Evolutionary conservation across 2,329 filamentous ascomycete species (phyloP).

Genomic region (Trichoderma arundinaceum): DNA sequence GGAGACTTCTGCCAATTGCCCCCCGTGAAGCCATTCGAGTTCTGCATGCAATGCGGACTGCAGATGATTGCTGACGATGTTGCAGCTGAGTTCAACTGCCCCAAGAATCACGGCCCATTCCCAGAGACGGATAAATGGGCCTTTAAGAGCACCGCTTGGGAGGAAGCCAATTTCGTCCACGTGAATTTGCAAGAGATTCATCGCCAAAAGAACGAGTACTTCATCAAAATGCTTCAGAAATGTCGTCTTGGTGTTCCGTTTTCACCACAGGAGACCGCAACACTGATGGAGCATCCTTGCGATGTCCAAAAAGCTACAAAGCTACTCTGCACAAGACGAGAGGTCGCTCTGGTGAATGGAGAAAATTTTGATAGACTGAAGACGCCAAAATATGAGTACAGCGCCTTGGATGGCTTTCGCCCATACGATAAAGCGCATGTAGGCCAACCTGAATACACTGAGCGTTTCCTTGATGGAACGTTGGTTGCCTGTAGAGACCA

Average conservation of each 20-base stretch:
- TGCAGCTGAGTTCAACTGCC: constrained; percentile 22
- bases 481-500: constrained; percentile 32
- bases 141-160: constrained; percentile 62
- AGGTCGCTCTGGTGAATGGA: constrained; percentile 21
- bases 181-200: constrained; percentile 62
- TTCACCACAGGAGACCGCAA: constrained; percentile 5
- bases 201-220: constrained; percentile 57
- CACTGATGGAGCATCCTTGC: constrained; percentile 23
- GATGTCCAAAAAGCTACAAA: constrained; percentile 26
- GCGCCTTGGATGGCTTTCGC: constrained; percentile 24
- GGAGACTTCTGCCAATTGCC: constrained; percentile 65
- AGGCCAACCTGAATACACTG: neutral
- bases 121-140: constrained; percentile 64
- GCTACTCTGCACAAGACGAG: constrained; percentile 20
- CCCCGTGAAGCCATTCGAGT: constrained; percentile 60
- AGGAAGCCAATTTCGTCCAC: constrained; percentile 58
- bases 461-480: constrained; percentile 29
- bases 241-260: constrained; percentile 24
- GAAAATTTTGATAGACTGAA: neutral
- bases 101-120: constrained; percentile 12
- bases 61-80: constrained; percentile 35
- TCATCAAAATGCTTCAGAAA: constrained; percentile 29
- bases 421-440: neutral
- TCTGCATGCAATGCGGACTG: constrained; percentile 35
- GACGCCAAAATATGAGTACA: constrained; percentile 4